Base-by-base conservation (phyloP, 139 green algal genomes). In the Chlamydomonas schloesseri region DNA sequence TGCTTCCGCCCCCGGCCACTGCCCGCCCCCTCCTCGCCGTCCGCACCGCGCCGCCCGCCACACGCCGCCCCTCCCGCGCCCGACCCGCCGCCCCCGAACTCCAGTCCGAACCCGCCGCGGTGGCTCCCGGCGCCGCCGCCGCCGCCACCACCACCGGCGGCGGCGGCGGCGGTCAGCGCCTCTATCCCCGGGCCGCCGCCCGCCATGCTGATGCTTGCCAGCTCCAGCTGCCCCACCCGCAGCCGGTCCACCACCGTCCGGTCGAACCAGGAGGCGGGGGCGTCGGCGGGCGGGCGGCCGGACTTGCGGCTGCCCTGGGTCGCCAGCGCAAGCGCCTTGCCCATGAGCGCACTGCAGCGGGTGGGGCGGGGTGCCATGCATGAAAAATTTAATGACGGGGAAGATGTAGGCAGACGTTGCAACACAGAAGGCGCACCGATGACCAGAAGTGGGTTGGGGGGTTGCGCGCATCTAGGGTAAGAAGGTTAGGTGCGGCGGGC, bases 191-290 rank as follows among this genome's bases (percentile, higher is more conserved):
- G n/a, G 86, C 55, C 81, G 82, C 81, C 36, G 42, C 6, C 8
- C 6, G 42, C 42, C 42, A 50, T 50, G 42, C 42, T 50, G 42
- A 83, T 82, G 31, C 74, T 72, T 46, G 82, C 68, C 71, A 88
- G 82, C 82, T 88, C 71, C 55, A 84, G 46, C 34, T 89, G 69
- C 31, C 83, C 82, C 55, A 71, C 20, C 18, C 64, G 50, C 50
- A 73, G 46, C n/a, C 82, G 82, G 36, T 86, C 81, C 21, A 58
- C 71, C 65, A 79, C 53, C 20, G 50, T 29, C 6, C 68, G 81
- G 23, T 73, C 68, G 33, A 78, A 77, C 81, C 81, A 86, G 47
- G 33, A 24, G 0, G 13, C 9, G 14, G 36, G 3, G n/a, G 15
- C 42, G 8, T 78, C 24, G 69, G 31, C 31, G 31, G 17, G 3